Evolutionary conservation across 1,284 basidiomycete genomes (phyloP), one percentile per base, ranked within the genome.

Genomic region (Anthracocystis setariae): DNA sequence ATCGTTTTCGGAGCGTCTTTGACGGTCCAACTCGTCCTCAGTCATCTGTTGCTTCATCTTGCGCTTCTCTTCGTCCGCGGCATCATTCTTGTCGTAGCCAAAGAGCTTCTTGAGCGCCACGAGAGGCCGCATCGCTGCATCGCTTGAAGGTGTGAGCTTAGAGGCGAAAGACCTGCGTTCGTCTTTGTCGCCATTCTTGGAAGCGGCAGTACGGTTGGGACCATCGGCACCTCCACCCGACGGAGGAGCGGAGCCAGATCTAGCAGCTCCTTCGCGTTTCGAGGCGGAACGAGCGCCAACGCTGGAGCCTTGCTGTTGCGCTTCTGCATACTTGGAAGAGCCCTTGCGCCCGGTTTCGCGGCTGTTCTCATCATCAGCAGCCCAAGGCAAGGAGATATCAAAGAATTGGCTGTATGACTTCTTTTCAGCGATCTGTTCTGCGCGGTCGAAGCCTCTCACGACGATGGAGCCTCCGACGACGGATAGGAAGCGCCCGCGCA

Each of bases 401-500:
- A 62, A 52, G 20, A 74, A 56, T 15, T 55, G 47, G n/a, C 56
- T 46, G 53, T 55, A 62, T 0, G 59, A 66, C 25, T 61, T 67
- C 20, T 66, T 15, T 33, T 72, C 56, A 5, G 73, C 72, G 5
- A 73, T 65, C 25, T 59, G 42, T 27, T 76, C 67, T 0, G 78
- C 76, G 17, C 78, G 54, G 17, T 72, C 73, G 45, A 74, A 80
- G 32, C 81, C 81, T n/a, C 76, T 57, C 0, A 80, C 62, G 29
- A 81, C 76, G 15, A 69, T 56, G 13, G 76, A 69, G 1, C 80
- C 81, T 29, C 80, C 74, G 17, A 79, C 45, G 23, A 79, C 61
- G 5, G 79, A 73, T 20, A 80, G 18, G 13, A 81, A 55, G 38
- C 72, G 61, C 8, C 76, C 77, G 7, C 63, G 50, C 5, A 81